Base-by-base conservation (phyloP, 2,329 filamentous ascomycete genomes). In the Phyllosticta ampelicida region DNA sequence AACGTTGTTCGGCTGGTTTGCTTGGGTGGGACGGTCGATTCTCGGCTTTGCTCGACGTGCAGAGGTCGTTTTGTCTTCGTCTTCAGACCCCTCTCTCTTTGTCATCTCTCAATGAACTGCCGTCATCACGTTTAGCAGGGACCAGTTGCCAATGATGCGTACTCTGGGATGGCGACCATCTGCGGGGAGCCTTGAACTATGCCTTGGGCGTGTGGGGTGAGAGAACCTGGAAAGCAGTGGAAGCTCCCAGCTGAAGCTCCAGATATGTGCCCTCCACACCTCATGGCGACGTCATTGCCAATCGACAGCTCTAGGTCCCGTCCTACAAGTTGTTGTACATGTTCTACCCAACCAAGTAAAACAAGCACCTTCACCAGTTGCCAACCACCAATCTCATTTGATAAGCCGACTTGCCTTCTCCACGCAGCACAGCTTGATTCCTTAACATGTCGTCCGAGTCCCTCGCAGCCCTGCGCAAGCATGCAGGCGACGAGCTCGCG, bases 401-500 rank as follows among this genome's bases (percentile, higher is more conserved):
- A 49, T 44, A 16, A 16, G 13, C 16, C 36, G 3, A 44, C 16
- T n/a, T 16, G 36, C 36, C 36, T 44, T 28, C 52, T 55, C 56
- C 59, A 60, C 20, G 26, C 23, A 26, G 8, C 23, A 26, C 23
- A 26, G 8, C 8, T 26, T 3, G n/a, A 44, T 6, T n/a, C n/a
- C 5, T 13, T 16, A n/a, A 13, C 36, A 74, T 73, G 72, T 74
- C 71, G 61, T 66, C 73, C 52, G 75, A 80, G 60, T 75, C 76
- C 2, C 66, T 80, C 53, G 76, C 78, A 16, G 64, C 75, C 44
- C 69, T 79, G 63, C 76, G 79, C 55, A 75, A 71, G 60, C 71
- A 68, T 53, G 67, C 75, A 51, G 71, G 72, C 48, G 73, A 78
- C 16, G 81, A 84, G 60, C 76, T 85, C 16, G 69, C 70, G 50